Conservation (phyloP, 306 rosid species). For the Corylus americana region DNA sequence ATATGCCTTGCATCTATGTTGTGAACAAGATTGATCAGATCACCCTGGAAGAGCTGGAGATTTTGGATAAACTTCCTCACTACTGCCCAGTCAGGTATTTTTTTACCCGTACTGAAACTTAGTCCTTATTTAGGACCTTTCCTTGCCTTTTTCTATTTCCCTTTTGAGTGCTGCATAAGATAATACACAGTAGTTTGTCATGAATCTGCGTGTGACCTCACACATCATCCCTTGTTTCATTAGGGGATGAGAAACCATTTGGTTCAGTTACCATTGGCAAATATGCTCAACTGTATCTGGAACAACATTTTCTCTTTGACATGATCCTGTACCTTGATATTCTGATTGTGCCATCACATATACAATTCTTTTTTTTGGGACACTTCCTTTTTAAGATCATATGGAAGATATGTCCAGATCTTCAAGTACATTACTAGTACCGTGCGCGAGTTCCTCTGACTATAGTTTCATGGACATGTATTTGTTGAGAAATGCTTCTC, state of each 20-base stretch:
- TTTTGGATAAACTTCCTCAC: constrained; percentile 96
- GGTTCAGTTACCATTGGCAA: not conserved
- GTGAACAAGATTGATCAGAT: constrained; percentile 98
- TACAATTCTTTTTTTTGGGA: not conserved
- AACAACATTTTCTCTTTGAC: constrained; percentile 1
- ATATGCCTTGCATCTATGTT: constrained; percentile 92
- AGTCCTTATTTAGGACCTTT: too few relatives aligned
- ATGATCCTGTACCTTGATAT: not conserved
- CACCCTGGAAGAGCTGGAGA: constrained; percentile 95
- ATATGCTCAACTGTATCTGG: constrained; percentile 10
- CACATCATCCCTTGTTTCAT: not conserved
- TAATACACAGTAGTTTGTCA: too few relatives aligned
- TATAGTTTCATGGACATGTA: not conserved
- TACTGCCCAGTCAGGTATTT: constrained; percentile 90
- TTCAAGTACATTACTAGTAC: constrained; percentile 5
- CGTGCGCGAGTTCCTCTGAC: not conserved
- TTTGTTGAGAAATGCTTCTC: not conserved
- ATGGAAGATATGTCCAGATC: not conserved
- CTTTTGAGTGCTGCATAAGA: too few relatives aligned
- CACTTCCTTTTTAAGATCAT: not conserved
- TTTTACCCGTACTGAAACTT: not conserved
- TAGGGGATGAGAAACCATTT: not conserved
- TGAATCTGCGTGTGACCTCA: not conserved
- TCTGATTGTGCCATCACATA: not conserved
- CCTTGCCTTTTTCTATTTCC: too few relatives aligned